Evolutionary conservation across 768 basidiomycete species (phyloP).

Genomic region (Tulasnella sp.): DNA sequence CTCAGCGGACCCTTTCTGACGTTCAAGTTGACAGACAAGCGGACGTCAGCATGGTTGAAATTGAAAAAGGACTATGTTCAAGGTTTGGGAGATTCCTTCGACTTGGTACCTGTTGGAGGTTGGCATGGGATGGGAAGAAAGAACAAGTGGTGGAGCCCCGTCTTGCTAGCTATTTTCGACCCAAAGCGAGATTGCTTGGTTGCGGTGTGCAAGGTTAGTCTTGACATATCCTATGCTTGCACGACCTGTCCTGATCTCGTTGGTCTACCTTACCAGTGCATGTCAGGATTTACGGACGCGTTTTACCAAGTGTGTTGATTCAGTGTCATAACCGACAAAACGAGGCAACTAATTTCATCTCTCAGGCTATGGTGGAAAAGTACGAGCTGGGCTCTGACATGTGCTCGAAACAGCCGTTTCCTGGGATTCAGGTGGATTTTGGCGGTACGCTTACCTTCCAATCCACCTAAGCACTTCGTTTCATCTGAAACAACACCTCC

Average conservation of each 20-base stretch:
- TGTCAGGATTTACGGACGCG: conserved; percentile 75
- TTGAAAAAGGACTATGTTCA: conserved; percentile 91
- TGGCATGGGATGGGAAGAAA: conserved; percentile 93
- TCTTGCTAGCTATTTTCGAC: conserved; percentile 79
- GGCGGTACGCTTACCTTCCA: conserved; percentile 55
- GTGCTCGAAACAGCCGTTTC: conserved; percentile 57
- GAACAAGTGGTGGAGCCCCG: conserved; percentile 89
- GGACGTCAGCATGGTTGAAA: conserved; percentile 87
- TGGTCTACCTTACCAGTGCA: neutral
- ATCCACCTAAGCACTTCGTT: conserved; percentile 15
- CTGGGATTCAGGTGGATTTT: conserved; percentile 57
- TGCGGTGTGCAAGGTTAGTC: conserved; percentile 78
- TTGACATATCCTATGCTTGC: neutral
- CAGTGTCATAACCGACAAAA: neutral
- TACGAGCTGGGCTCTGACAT: conserved; percentile 63
- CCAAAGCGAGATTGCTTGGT: conserved; percentile 61
- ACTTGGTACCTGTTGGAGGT: conserved; percentile 58
- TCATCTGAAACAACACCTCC: neutral
- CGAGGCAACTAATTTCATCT: conserved; percentile 37
- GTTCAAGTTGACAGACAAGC: conserved; percentile 60
- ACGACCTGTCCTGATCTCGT: neutral
- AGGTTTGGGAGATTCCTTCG: conserved; percentile 55
- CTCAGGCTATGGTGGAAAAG: conserved; percentile 63
- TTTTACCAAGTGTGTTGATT: conserved; percentile 68
- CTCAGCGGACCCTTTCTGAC: conserved; percentile 10